Conservation (phyloP, 257 asterid species). For the Catharanthus roseus region DNA sequence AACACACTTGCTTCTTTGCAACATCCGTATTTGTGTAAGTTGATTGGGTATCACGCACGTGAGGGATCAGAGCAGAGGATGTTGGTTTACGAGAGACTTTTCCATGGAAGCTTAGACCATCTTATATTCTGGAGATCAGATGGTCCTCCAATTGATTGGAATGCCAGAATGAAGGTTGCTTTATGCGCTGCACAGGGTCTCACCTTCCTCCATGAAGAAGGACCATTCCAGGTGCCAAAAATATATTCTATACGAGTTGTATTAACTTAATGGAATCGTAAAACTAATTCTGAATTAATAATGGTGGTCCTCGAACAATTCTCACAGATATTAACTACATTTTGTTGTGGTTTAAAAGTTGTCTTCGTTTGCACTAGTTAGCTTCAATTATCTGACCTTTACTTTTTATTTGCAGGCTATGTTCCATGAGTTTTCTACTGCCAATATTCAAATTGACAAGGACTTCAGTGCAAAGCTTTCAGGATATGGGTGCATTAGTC, state of each 20-base stretch:
- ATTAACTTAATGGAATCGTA: background rate
- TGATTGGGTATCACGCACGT: conserved; percentile 86
- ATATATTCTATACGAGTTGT: background rate
- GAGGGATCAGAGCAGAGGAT: conserved; percentile 76
- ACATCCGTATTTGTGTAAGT: conserved; percentile 69
- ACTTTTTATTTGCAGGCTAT: conserved; percentile 57
- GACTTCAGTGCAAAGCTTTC: conserved; percentile 92
- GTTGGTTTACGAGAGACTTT: conserved; percentile 84
- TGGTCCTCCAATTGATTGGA: conserved; percentile 96
- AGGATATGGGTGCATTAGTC: conserved; percentile 91
- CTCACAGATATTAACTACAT: background rate
- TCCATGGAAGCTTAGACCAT: conserved; percentile 85
- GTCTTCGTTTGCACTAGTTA: background rate
- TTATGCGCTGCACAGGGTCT: conserved; percentile 89
- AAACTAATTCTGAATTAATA: background rate
- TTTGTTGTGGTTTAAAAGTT: conserved; percentile 8
- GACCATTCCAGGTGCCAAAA: conserved; percentile 81
- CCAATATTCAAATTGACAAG: conserved; percentile 84
- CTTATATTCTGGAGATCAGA: conserved; percentile 81
- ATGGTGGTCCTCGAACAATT: background rate
- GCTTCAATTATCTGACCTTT: conserved; percentile 9
- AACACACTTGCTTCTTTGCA: conserved; percentile 75
- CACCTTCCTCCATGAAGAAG: conserved; percentile 95
- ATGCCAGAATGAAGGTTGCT: conserved; percentile 84
- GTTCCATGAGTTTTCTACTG: conserved; percentile 91